phyloP scores from a whole-genome alignment of 805 yeast genomes.

The Saccharomycopsis oosterbeekiorum region DNA sequence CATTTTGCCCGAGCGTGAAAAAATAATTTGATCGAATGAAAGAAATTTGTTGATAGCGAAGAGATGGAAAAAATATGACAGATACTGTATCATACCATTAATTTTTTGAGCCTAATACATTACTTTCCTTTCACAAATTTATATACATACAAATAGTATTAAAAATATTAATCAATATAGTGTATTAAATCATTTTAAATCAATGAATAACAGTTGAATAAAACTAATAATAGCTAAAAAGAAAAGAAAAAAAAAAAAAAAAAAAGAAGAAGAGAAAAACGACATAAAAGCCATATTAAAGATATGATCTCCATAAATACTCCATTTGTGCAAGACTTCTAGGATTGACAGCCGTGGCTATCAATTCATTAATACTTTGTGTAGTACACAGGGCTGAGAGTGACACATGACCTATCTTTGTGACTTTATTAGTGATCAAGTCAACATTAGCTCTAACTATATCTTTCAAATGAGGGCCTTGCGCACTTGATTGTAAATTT shows the following conservation, averaged over 20 bases:
- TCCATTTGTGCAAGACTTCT: constrained; percentile 88
- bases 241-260: background rate
- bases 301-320: constrained; percentile 91
- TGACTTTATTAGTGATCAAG: constrained; percentile 65
- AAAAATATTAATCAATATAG: background rate
- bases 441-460: constrained; percentile 87
- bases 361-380: constrained; percentile 81
- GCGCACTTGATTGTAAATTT: constrained; percentile 57
- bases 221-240: background rate
- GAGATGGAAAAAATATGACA: too few relatives aligned
- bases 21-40: background rate
- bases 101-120: too few relatives aligned
- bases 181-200: too few relatives aligned
- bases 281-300: constrained; percentile 28
- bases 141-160: background rate
- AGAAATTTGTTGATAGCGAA: too few relatives aligned
- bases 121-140: background rate
- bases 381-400: constrained; percentile 59
- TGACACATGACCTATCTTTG: constrained; percentile 59
- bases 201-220: background rate
- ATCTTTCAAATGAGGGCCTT: constrained; percentile 76
- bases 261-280: background rate
- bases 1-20: background rate
- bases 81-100: too few relatives aligned
- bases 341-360: constrained; percentile 93